Conservation (phyloP, 2,329 filamentous ascomycete genomes). For the Xenoacremonium recifei region DNA sequence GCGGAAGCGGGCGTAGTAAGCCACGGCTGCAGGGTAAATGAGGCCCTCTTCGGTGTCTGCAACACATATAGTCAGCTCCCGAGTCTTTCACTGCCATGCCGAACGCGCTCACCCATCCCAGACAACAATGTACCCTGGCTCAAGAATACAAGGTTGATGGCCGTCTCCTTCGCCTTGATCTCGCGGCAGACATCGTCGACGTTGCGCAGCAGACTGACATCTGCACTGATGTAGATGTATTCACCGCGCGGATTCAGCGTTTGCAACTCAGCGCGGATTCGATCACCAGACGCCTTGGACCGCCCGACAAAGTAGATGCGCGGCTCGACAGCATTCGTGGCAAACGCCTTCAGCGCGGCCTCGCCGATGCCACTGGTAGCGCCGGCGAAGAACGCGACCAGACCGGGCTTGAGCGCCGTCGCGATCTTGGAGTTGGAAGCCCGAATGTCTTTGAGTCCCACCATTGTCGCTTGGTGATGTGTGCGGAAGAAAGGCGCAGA, state of each 20-base stretch:
- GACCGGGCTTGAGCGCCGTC: not conserved
- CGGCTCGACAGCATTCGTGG: not conserved
- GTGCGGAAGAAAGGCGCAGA: too few species aligned
- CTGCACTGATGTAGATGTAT: conserved; percentile 1
- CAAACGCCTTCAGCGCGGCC: not conserved
- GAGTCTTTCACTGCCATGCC: not conserved
- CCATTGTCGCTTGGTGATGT: not conserved
- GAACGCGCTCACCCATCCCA: not conserved
- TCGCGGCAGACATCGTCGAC: conserved; percentile 3
- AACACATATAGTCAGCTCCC: not conserved
- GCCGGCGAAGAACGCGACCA: not conserved
- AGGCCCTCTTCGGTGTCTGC: conserved; percentile 5
- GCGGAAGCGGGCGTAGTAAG: conserved; percentile 5
- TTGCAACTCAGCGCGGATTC: not conserved
- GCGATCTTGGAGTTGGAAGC: not conserved
- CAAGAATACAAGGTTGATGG: conserved; percentile 5
- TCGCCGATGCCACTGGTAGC: conserved; percentile 4
- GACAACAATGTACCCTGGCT: not conserved
- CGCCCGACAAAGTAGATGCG: conserved; percentile 3
- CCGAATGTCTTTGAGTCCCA: not conserved
- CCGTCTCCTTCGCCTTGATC: conserved; percentile 1
- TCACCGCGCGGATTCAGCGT: conserved; percentile 1
- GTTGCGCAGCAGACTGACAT: conserved; percentile 1
- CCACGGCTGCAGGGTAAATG: conserved; percentile 2
- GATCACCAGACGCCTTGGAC: not conserved